Base-by-base conservation (phyloP, 148 eudicot species). In the Chenopodium suecicum region DNA sequence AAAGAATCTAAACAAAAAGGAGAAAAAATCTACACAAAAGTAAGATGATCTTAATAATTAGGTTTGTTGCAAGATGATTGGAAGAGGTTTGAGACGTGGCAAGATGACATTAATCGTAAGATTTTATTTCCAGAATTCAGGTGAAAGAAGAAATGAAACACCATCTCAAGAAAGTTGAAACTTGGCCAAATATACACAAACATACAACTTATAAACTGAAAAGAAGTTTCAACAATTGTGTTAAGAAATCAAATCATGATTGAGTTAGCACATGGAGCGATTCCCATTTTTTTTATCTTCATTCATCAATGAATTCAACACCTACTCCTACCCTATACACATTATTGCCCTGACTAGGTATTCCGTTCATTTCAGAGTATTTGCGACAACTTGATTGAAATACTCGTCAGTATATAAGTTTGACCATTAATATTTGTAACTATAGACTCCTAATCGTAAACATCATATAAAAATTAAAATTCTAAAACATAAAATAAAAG, bases 21-120 rank as follows among this genome's bases (percentile, higher is more conserved):
- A 52, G 29, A 4, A 41, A 64, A 60, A 62, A n/a, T 34, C 29
- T 19, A 10, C 17, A 77, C 9, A 16, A 56, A 27, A 52, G 32
- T 48, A 54, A 5, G 11, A 19, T 56, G 17, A 47, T 22, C 78
- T 37, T 23, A 54, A 46, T 34, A n/a, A 73, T 46, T 77, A 62
- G 41, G 16, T 23, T 17, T 66, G 73, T 17, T 66, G 73, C 31
- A 70, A 79, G 23, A 9, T 13, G 20, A 48, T 22, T 56, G 60
- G 68, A 70, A 19, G 72, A 63, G 25, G 50, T 37, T 17, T 50
- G 73, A 56, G 83, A 84, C 86, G 86, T 84, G 86, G 81, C 86
- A 68, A 72, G 10, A 16, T 44, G 68, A 72, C 41, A 77, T 37
- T 63, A 81, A 71, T 70, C 73, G 66, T 32, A 29, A 50, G 41